These are phyloP conservation scores for Aegle marmelos DNA, from an alignment of 345 rosid genomes.

Conservation along the genomic window DNA sequence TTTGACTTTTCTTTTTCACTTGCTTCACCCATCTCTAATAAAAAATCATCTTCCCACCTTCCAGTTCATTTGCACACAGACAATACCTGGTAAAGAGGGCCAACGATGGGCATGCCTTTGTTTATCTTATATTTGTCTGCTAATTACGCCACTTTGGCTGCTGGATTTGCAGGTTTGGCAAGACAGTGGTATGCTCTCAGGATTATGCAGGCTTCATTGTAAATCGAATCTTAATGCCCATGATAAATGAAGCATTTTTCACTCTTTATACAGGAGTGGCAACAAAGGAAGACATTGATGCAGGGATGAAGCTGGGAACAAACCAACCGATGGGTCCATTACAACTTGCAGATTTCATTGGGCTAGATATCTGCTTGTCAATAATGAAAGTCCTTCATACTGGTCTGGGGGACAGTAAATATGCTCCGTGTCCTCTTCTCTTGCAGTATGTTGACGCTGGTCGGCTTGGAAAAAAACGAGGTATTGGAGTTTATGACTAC, in stretches of 20 bases:
- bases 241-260: constrained; percentile 91
- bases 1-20: neutral
- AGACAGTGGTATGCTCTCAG: constrained; percentile 72
- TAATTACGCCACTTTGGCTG: neutral
- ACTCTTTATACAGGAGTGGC: constrained; percentile 86
- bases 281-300: constrained; percentile 88
- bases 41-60: neutral
- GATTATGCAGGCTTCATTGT: constrained; percentile 82
- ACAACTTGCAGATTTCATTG: constrained; percentile 81
- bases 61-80: neutral
- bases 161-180: constrained; percentile 55
- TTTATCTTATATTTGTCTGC: neutral
- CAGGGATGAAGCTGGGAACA: constrained; percentile 86
- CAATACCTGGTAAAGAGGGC: neutral
- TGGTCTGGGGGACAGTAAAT: constrained; percentile 67
- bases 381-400: constrained; percentile 71
- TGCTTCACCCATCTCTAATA: neutral
- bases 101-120: neutral
- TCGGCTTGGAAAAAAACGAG: constrained; percentile 70
- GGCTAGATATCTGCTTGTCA: constrained; percentile 77
- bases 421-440: constrained; percentile 80
- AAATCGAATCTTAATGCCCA: constrained; percentile 91
- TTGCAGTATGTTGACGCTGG: constrained; percentile 89
- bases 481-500: constrained; percentile 76
- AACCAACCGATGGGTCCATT: constrained; percentile 92